Evolutionary conservation across 257 asterid species (phyloP).

Genomic region (Solanum pennellii): DNA sequence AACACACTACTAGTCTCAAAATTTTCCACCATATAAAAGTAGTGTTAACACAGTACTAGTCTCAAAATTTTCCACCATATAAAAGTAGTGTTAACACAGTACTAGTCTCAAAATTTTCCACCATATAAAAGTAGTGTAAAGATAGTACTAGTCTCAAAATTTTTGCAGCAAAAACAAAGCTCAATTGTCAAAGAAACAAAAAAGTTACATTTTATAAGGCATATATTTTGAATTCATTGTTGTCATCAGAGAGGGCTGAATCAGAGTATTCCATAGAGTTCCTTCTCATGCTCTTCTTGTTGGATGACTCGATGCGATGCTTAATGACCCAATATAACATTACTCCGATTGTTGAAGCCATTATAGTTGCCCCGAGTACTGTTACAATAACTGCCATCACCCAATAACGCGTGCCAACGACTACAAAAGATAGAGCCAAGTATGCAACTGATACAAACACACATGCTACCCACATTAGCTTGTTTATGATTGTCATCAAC

Average conservation of each 20-base stretch:
- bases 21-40: not conserved
- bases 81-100: not conserved
- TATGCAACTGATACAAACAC: slow-evolving; percentile 34
- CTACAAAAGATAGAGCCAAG: slow-evolving; percentile 29
- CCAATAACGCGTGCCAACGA: slow-evolving; percentile 23
- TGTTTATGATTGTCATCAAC: slow-evolving; percentile 46
- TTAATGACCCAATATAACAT: slow-evolving; percentile 45
- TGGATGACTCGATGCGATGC: slow-evolving; percentile 26
- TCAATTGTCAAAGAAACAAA: not conserved
- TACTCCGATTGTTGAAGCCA: slow-evolving; percentile 34
- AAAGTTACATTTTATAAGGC: slow-evolving; percentile 33
- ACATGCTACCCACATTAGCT: slow-evolving; percentile 45
- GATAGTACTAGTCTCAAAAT: not conserved
- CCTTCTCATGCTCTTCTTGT: slow-evolving; percentile 20
- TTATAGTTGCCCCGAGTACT: slow-evolving; percentile 27
- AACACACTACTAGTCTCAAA: not conserved
- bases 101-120: not conserved
- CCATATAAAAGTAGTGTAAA: not conserved
- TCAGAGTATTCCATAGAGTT: slow-evolving; percentile 28
- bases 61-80: not conserved
- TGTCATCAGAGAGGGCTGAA: slow-evolving; percentile 42
- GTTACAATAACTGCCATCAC: slow-evolving; percentile 38
- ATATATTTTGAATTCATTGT: slow-evolving; percentile 58
- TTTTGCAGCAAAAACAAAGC: not conserved
- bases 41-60: not conserved